phyloP scores from a whole-genome alignment of 257 asterid genomes.

The Apocynum venetum region DNA sequence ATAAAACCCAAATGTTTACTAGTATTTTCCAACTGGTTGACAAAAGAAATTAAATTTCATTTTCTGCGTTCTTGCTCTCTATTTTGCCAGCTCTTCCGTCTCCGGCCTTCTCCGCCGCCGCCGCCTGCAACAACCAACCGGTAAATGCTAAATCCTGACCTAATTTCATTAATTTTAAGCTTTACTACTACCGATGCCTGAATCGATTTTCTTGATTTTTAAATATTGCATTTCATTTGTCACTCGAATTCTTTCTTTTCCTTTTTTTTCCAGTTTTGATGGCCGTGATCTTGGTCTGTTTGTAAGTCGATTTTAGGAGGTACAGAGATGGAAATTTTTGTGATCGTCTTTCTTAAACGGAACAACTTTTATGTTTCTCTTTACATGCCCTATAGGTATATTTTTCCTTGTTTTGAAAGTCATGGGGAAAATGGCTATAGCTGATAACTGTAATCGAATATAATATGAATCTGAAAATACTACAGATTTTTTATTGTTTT shows the following conservation, averaged over 20 bases:
- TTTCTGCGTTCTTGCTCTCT: neutral
- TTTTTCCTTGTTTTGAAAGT: neutral
- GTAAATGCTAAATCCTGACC: constrained; percentile 2
- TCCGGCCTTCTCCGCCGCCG: neutral
- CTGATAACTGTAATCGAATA: neutral
- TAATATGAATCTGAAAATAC: neutral
- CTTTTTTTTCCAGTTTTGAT: neutral
- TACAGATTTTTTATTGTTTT: neutral
- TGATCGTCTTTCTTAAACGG: neutral
- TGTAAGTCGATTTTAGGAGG: neutral
- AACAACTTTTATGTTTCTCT: neutral
- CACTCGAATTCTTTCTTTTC: neutral
- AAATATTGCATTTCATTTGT: neutral
- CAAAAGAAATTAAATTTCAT: neutral
- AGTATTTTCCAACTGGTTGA: neutral
- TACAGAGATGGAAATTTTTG: neutral
- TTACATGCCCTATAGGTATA: neutral
- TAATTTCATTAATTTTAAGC: neutral
- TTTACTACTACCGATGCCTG: neutral
- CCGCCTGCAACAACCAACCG: neutral
- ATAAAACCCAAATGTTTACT: constrained; percentile 1
- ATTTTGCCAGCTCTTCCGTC: neutral
- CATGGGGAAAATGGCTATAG: neutral
- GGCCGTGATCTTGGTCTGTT: neutral
- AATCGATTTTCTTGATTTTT: neutral